A percentile compares a stretch with the other conserved stretches of the same genome.
phyloP scores from a whole-genome alignment of 345 rosid genomes.

The Camelina sativa region DNA sequence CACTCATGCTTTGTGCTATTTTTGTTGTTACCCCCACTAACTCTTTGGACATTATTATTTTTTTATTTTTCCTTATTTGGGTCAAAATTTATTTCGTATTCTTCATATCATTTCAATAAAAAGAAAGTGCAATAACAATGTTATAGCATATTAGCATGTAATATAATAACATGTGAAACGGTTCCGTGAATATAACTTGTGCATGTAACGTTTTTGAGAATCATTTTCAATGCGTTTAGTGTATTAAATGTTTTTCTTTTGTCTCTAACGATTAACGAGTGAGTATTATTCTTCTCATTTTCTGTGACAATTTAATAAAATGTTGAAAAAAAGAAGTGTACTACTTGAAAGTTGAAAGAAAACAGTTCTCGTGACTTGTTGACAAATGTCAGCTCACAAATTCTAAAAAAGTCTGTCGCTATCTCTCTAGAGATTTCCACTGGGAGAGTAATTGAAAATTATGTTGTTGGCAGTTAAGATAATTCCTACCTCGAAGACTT shows the following conservation, averaged over 20 bases:
- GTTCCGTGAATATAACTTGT: slow-evolving; percentile 14
- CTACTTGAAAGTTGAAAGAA: not conserved
- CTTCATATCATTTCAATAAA: not conserved
- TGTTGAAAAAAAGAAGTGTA: not conserved
- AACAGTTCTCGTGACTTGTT: slow-evolving; percentile 28
- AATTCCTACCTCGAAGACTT: slow-evolving; percentile 28
- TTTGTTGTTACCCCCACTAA: slow-evolving; percentile 36
- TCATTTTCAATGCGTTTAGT: not conserved
- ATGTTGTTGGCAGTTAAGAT: slow-evolving; percentile 35
- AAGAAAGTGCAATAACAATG: not conserved
- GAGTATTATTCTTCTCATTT: not conserved
- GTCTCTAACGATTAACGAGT: not conserved
- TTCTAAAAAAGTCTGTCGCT: slow-evolving; percentile 3
- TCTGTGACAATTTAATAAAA: too few species aligned
- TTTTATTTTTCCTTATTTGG: slow-evolving; percentile 4
- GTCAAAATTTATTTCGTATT: slow-evolving; percentile 8
- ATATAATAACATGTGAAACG: not conserved
- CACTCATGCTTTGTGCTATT: slow-evolving; percentile 37
- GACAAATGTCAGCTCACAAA: slow-evolving; percentile 38
- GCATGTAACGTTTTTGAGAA: not conserved
- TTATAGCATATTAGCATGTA: not conserved
- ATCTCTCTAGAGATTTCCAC: slow-evolving; percentile 30
- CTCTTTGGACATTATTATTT: slow-evolving; percentile 10
- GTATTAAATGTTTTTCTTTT: not conserved
- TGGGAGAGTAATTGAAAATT: not conserved